These are phyloP conservation scores for Plasmodium sp. DNA, from an alignment of 169 alveolate genomes.

Conservation along the genomic window DNA sequence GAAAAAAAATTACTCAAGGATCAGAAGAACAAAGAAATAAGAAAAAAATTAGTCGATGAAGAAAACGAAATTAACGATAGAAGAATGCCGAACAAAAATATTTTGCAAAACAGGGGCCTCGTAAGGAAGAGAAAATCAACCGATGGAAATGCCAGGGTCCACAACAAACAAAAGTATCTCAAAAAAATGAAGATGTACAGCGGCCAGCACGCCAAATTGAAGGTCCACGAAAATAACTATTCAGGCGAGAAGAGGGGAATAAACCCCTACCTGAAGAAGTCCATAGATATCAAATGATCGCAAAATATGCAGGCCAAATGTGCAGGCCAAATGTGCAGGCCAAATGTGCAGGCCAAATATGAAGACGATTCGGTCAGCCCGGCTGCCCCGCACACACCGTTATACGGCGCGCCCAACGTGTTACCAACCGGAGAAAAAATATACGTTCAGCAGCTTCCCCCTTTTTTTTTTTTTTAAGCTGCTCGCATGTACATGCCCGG, in stretches of 20 bases:
- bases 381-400: background rate
- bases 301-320: background rate
- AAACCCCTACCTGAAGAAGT: conserved; percentile 86
- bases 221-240: conserved; percentile 82
- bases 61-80: conserved; percentile 77
- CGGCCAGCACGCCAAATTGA: conserved; percentile 79
- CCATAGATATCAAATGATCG: conserved; percentile 70
- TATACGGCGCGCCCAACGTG: background rate
- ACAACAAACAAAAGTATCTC: conserved; percentile 90
- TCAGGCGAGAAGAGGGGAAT: conserved; percentile 90
- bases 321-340: too few relatives aligned
- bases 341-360: background rate
- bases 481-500: background rate
- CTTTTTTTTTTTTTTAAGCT: background rate
- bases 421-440: background rate
- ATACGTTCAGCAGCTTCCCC: background rate
- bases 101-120: conserved; percentile 92
- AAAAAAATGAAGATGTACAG: conserved; percentile 86
- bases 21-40: conserved; percentile 63
- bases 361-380: background rate
- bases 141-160: conserved; percentile 95
- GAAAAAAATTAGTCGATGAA: conserved; percentile 72
- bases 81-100: conserved; percentile 80
- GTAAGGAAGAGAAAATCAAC: conserved; percentile 93
- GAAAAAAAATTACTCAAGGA: conserved; percentile 22